Base-by-base conservation (phyloP, 768 basidiomycete species). In the Amylocystis lapponica region DNA sequence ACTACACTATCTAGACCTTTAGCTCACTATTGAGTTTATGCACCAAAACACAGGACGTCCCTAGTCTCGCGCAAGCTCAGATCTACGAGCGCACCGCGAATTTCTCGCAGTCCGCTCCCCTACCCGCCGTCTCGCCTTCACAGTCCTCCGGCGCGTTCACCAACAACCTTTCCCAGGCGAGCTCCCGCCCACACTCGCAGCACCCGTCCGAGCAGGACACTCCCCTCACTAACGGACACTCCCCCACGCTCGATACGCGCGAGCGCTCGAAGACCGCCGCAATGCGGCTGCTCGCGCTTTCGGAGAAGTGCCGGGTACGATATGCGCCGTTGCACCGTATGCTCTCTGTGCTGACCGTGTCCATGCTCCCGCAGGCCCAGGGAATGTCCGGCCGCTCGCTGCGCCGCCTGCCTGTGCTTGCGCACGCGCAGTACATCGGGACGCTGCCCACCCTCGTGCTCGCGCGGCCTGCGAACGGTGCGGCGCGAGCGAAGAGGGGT, bases 321-420 rank as follows among this genome's bases (percentile, higher is more conserved):
- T 8, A 36, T 32, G 10, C 29, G 29, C 29, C 29, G 9, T 9
- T n/a, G 29, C 29, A n/a, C 29, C 29, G 29, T n/a, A n/a, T n/a
- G 29, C 10, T n/a, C 29, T 17, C 11, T 38, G 13, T 26, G n/a
- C n/a, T 37, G 36, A 42, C 11, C 38, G 32, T 16, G 29, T 37
- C 29, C 27, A 19, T 22, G 4, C 20, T 36, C 21, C 23, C 25
- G 20, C 42, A 87, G 85, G 61, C 61, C 14, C 81, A 91, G 59
- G 76, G 76, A n/a, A 80, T 98, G 73, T 96, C 94, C 13, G 96
- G 96, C 12, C 83, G 96, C 27, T 83, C 89, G 1, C 73, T 99
- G 11, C 80, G 96, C 11, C 81, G 93, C 6, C 71, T 99, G n/a
- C 96, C 96, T 3, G 91, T 98, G 35, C 77, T 98, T 16, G 90